Base-by-base conservation (phyloP, 2,329 filamentous ascomycete species). In the Fusarium equiseti region DNA sequence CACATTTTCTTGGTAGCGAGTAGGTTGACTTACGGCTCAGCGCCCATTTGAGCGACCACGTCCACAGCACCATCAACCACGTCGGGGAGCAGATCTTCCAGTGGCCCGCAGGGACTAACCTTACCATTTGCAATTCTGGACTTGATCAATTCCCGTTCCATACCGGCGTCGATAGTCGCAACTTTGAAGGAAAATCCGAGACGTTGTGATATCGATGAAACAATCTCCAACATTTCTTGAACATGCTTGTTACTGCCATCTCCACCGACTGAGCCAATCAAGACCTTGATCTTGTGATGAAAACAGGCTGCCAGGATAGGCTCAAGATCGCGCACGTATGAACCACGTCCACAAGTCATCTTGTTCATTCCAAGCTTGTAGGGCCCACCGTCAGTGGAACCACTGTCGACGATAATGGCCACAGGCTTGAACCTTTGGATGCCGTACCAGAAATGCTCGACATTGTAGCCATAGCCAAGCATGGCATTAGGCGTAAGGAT, bases 211-310 rank as follows among this genome's bases (percentile, higher is more conserved):
- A 81, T 78, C 18, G 81, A 79, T 5, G 67, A 52, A 13, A 84
- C 76, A 40, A 84, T 80, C 2, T 77, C 77, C 1, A 81, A 43
- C 71, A 83, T 80, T 46, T 79, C 78, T 15, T 78, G 69, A 3
- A 85, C 82, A 68, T 84, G 82, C 5, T 65, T 74, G 54, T 81
- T 77, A 29, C 69, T 73, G 18, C 72, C 75, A 79, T 83, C 82
- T 2, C 83, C 83, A 4, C 83, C 82, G 2, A 76, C 81, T 4
- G 82, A 83, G 3, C 78, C 73, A 6, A 83, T 80, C 15, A 74
- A 40, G 18, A 76, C 61, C 51, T 75, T 75, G 59, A 74, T 63
- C 42, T 71, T 73, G 46, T 72, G 51, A 20, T 74, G 68, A 26
- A 68, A 63, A 46, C 72, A 42, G 53, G 76, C 73, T 49, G 65